Percentiles rank a stretch among this genome's conserved stretches.
Conservation (phyloP, 2,329 filamentous ascomycete species). For the Byssochlamys sp. region DNA sequence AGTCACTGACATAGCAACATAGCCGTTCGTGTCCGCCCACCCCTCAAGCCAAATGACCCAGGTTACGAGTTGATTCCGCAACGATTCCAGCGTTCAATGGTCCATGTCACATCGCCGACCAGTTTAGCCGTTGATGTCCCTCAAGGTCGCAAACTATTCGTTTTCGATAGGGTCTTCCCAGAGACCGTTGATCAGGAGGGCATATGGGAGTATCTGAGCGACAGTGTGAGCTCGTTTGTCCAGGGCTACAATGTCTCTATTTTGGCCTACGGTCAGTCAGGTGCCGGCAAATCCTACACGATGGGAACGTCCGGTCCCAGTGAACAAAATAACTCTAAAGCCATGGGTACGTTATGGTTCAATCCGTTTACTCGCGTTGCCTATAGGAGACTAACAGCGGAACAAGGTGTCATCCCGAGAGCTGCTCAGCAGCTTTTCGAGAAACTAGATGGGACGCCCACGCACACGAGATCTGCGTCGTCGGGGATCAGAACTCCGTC, state of each 20-base stretch:
- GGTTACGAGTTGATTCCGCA: conserved; percentile 92
- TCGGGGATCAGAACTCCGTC: conserved; percentile 72
- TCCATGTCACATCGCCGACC: conserved; percentile 77
- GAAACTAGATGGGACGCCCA: conserved; percentile 56
- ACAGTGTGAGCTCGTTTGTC: conserved; percentile 80
- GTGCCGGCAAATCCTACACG: conserved; percentile 94
- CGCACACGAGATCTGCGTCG: conserved; percentile 54
- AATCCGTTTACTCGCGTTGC: background rate
- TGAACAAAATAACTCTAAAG: conserved; percentile 60
- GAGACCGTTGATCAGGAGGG: conserved; percentile 77
- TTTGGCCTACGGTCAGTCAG: conserved; percentile 92
- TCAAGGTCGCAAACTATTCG: conserved; percentile 86
- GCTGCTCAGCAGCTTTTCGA: conserved; percentile 82
- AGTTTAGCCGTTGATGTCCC: conserved; percentile 81
- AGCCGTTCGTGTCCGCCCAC: conserved; percentile 89
- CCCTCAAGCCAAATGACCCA: conserved; percentile 71
- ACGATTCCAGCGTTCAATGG: conserved; percentile 85
- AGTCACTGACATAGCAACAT: conserved; percentile 10
- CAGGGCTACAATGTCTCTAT: conserved; percentile 98
- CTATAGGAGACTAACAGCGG: background rate
- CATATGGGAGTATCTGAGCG: conserved; percentile 85
- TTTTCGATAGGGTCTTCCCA: conserved; percentile 90
- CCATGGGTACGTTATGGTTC: conserved; percentile 60
- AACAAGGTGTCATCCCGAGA: conserved; percentile 79
- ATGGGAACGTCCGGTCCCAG: conserved; percentile 88